These are phyloP conservation scores for Pouteria glomerata DNA, from an alignment of 148 eudicot genomes.

Conservation along the genomic window DNA sequence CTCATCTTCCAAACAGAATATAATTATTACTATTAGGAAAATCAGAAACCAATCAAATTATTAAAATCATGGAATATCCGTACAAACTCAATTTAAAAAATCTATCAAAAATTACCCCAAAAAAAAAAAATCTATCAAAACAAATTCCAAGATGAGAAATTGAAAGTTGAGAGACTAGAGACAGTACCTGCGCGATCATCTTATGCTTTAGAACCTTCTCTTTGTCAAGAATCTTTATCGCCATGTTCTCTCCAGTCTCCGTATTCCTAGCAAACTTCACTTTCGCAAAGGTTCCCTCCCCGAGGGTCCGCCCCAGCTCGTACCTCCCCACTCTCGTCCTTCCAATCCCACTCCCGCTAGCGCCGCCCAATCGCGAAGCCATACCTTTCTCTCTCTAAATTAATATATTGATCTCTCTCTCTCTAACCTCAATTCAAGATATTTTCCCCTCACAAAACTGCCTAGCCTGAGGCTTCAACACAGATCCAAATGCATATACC, in stretches of 20 bases:
- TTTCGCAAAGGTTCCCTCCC: constrained; percentile 53
- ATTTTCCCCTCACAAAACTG: not conserved
- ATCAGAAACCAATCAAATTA: not conserved
- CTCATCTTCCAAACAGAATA: constrained; percentile 2
- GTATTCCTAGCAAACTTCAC: constrained; percentile 52
- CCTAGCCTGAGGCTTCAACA: not conserved
- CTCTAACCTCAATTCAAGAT: not conserved
- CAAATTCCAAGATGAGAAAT: not conserved
- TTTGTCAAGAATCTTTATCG: constrained; percentile 54
- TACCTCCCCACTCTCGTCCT: constrained; percentile 47
- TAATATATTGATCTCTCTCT: not conserved
- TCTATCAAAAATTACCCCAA: not conserved
- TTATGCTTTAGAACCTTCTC: constrained; percentile 61
- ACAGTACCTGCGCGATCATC: constrained; percentile 78
- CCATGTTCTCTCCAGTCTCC: constrained; percentile 49
- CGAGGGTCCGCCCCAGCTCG: constrained; percentile 48
- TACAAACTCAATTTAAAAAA: not conserved
- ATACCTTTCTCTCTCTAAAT: constrained; percentile 14
- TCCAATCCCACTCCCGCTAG: constrained; percentile 14
- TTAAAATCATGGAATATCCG: not conserved
- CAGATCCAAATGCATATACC: constrained; percentile 35
- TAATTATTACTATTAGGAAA: not conserved
- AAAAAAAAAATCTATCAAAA: not conserved
- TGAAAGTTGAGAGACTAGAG: not conserved
- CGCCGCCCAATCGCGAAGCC: constrained; percentile 23